Conservation (phyloP, 2,329 filamentous ascomycete species). For the Arthrobotrys pseudoclavata region DNA sequence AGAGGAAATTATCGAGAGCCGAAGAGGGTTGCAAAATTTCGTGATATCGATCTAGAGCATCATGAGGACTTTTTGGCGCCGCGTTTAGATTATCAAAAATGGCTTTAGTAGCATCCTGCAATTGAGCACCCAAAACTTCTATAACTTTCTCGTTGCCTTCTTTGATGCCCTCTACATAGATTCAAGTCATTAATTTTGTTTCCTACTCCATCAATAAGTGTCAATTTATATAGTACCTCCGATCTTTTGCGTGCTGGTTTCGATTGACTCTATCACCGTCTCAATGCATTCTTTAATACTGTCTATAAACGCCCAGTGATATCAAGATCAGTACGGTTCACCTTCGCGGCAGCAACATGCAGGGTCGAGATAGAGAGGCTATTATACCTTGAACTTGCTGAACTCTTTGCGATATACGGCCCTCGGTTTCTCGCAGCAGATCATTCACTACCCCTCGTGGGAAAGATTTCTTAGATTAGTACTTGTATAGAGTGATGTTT, state of each 20-base stretch:
- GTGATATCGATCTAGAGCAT: background rate
- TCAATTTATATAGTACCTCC: background rate
- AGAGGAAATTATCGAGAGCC: background rate
- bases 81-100: background rate
- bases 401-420: background rate
- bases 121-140: background rate
- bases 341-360: too few relatives aligned
- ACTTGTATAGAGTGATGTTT: too few relatives aligned
- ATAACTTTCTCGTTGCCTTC: background rate
- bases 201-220: background rate
- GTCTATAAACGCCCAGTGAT: background rate
- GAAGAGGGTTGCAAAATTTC: background rate
- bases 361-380: background rate
- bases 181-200: too few relatives aligned
- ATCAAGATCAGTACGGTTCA: too few relatives aligned
- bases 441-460: background rate
- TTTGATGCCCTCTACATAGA: background rate
- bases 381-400: background rate
- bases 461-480: background rate
- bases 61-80: background rate
- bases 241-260: background rate
- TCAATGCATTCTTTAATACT: background rate
- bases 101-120: background rate
- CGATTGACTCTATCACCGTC: background rate
- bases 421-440: background rate